Conservation (phyloP, 2,329 filamentous ascomycete genomes). For the Capronia epimyces region DNA sequence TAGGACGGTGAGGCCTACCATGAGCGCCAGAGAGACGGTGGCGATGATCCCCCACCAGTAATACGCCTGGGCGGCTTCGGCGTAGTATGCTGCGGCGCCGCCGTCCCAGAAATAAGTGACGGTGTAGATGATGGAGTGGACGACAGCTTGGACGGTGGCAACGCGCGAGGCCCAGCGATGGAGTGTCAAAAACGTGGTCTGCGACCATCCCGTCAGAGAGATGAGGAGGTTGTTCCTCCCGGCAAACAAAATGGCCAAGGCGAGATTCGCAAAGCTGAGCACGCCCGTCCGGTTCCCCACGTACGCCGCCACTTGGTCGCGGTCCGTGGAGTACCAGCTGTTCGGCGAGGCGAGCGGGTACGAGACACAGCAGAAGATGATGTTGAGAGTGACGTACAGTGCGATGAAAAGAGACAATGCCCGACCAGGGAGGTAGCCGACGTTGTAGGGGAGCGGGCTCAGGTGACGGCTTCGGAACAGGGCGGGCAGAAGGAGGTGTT, state of each 20-base stretch:
- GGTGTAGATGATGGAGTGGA: too few species aligned
- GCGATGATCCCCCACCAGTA: slow-evolving; percentile 37
- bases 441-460: slow-evolving; percentile 15
- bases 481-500: slow-evolving; percentile 12
- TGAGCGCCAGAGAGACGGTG: slow-evolving; percentile 31
- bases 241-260: slow-evolving; percentile 33
- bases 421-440: slow-evolving; percentile 28
- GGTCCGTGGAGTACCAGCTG: slow-evolving; percentile 34
- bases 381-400: slow-evolving; percentile 31
- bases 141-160: slow-evolving; percentile 37
- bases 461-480: slow-evolving; percentile 16
- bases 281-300: too few species aligned
- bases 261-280: too few species aligned
- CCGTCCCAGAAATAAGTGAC: slow-evolving; percentile 2
- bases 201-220: slow-evolving; percentile 37
- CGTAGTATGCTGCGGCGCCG: slow-evolving; percentile 4
- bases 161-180: slow-evolving; percentile 35
- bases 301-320: slow-evolving; percentile 5
- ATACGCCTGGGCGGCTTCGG: slow-evolving; percentile 16
- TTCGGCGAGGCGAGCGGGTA: slow-evolving; percentile 45
- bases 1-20: slow-evolving; percentile 30
- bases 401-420: slow-evolving; percentile 31
- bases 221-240: slow-evolving; percentile 38
- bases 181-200: slow-evolving; percentile 35
- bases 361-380: slow-evolving; percentile 28